Evolutionary conservation across 1,284 basidiomycete species (phyloP).

Genomic region (Trichosporon sp.): DNA sequence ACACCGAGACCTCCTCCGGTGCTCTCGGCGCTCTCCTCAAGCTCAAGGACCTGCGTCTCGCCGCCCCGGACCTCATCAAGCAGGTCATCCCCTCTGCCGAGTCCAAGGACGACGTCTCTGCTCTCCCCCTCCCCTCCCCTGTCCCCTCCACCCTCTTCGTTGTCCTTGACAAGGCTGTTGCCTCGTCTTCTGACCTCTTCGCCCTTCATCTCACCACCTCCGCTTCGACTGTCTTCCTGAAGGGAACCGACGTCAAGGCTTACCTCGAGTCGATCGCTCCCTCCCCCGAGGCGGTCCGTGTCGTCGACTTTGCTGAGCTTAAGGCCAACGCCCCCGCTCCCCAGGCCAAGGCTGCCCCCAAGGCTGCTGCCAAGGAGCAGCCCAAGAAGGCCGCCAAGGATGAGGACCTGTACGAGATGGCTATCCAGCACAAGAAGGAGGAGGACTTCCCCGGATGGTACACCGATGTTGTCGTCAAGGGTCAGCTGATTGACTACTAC

Average conservation of each 20-base stretch:
- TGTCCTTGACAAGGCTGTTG: constrained; percentile 71
- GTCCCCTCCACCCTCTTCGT: constrained; percentile 70
- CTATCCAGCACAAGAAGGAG: constrained; percentile 90
- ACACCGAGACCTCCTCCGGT: constrained; percentile 67
- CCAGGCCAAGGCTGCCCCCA: constrained; percentile 4
- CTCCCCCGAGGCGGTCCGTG: constrained; percentile 31
- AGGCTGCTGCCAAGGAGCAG: constrained; percentile 12
- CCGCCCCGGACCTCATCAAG: constrained; percentile 77
- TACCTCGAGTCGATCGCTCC: constrained; percentile 61
- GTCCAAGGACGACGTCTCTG: constrained; percentile 82
- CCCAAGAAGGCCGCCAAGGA: constrained; percentile 51
- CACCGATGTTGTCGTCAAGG: constrained; percentile 91
- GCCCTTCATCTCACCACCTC: constrained; percentile 72
- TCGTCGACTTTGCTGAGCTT: constrained; percentile 66
- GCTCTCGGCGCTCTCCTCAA: constrained; percentile 75
- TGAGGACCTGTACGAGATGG: constrained; percentile 82
- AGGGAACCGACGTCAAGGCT: constrained; percentile 64
- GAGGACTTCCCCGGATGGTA: constrained; percentile 92
- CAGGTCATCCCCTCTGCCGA: constrained; percentile 65
- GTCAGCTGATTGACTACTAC: constrained; percentile 99
- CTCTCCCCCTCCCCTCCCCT: constrained; percentile 64
- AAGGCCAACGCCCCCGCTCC: constrained; percentile 47
- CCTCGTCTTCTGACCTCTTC: constrained; percentile 54
- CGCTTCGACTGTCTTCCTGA: constrained; percentile 65
- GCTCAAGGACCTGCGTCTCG: constrained; percentile 82